phyloP scores from a whole-genome alignment of 306 rosid genomes.

The Trifolium subterraneum region DNA sequence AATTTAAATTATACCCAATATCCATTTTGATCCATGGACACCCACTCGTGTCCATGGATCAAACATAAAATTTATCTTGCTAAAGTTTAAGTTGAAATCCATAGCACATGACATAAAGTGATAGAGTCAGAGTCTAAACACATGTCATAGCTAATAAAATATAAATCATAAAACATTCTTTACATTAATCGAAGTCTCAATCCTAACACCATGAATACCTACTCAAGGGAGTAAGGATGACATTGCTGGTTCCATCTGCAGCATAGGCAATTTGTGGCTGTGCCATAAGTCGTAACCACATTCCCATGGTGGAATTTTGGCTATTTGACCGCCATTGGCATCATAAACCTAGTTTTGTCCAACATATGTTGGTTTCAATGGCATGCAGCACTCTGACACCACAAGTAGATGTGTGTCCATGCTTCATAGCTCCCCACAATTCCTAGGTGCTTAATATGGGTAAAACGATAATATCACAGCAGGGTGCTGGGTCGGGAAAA shows the following conservation, averaged over 20 bases:
- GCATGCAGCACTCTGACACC: not conserved
- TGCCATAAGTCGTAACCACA: not conserved
- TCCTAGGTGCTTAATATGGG: not conserved
- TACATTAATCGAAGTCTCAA: not conserved
- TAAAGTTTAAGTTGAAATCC: not conserved
- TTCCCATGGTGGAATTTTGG: not conserved
- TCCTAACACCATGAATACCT: not conserved
- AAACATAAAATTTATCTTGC: not conserved
- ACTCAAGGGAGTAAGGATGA: not conserved
- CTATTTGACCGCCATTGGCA: not conserved
- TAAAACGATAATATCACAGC: not conserved
- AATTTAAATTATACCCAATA: not conserved
- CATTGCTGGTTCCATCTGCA: not conserved
- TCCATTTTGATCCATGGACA: not conserved
- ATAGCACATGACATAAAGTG: not conserved
- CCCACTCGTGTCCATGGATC: constrained; percentile 1
- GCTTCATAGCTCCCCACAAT: not conserved
- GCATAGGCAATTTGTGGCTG: not conserved
- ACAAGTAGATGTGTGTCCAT: not conserved
- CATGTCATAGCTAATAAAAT: not conserved
- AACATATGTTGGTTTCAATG: not conserved
- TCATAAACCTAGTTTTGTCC: not conserved
- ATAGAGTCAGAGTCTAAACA: constrained; percentile 19
- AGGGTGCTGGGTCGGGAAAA: not conserved
- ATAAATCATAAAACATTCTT: not conserved